Base-by-base conservation (phyloP, 148 eudicot genomes). In the Tetragonia tetragonoides region DNA sequence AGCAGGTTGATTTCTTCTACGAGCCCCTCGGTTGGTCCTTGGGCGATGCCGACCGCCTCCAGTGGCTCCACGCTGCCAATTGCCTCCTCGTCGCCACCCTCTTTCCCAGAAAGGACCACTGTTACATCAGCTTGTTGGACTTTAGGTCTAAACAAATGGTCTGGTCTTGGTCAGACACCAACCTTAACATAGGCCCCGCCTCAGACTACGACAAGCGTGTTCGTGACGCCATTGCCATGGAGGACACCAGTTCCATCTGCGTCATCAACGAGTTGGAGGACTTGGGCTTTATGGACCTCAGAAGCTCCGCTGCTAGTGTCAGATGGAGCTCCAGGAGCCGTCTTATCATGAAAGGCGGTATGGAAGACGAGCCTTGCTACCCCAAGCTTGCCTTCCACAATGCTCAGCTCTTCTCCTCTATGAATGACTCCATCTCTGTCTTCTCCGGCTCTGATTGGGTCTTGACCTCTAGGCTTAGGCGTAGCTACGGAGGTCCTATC, bases 191-290 rank as follows among this genome's bases (percentile, higher is more conserved):
- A 28, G 34, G 34, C 5, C 54, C 79, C 14, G 70, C 39, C 7
- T 15, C 68, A 3, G 85, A 68, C 0, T 94, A 94, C 28, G 91
- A 92, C 59, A 86, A 88, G 81, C 84, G 96, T 53, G 96, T 92
- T 3, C 84, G 94, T 6, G 98, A 95, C 6, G 98, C 91, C 2
- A 84, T 95, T 1, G 96, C 94, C n/a, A 89, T 91, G 85, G 91
- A 89, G 60, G 97, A 89, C 10, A 77, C 80, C n/a, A 81, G 70
- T 61, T 84, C 91, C 0, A 87, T 95, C 4, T 89, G 95, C 64
- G 97, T 95, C 16, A 97, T 92, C 63, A 92, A 92, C 46, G 97
- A 91, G 82, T 92, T 84, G 12, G 98, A 92, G 84, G 97, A 91
- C 64, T 76, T 95, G 63, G 98, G 98, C 77, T 95, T 95, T 49